These are phyloP conservation scores for Exophiala calicioides DNA, from an alignment of 2,329 filamentous ascomycete genomes.

Conservation along the genomic window DNA sequence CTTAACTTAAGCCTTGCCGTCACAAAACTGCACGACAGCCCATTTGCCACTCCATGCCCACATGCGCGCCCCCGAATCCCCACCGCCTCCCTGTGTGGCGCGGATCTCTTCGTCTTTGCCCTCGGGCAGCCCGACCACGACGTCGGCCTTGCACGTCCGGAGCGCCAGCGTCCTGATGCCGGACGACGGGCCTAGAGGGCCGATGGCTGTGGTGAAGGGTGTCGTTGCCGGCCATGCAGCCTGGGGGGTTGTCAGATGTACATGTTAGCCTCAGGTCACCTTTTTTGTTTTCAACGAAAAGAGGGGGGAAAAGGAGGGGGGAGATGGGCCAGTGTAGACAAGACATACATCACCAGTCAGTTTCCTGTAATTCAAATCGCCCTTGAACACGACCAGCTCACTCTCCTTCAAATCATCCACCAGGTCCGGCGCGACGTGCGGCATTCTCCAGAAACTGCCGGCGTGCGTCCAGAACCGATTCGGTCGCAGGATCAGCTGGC, in stretches of 20 bases:
- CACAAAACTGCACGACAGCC: slow-evolving; percentile 86
- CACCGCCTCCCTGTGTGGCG: slow-evolving; percentile 67
- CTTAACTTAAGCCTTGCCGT: slow-evolving; percentile 57
- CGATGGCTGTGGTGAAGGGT: slow-evolving; percentile 79
- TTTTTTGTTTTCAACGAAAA: not conserved
- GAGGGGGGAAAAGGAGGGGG: not conserved
- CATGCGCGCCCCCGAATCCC: slow-evolving; percentile 68
- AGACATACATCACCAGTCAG: slow-evolving; percentile 77
- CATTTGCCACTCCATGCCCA: slow-evolving; percentile 98
- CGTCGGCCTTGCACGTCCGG: slow-evolving; percentile 94
- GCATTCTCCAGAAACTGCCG: slow-evolving; percentile 87
- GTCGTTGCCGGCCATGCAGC: slow-evolving; percentile 83
- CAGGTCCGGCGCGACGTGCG: slow-evolving; percentile 65
- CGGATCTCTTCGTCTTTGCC: slow-evolving; percentile 82
- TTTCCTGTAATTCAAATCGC: slow-evolving; percentile 95
- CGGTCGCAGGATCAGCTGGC: slow-evolving; percentile 77
- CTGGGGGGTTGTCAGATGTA: slow-evolving; percentile 44
- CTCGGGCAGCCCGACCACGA: slow-evolving; percentile 80
- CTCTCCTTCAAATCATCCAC: slow-evolving; percentile 76
- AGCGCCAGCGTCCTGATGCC: slow-evolving; percentile 83
- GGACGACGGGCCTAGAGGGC: slow-evolving; percentile 74
- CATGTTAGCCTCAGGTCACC: slow-evolving; percentile 2
- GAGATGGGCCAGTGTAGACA: not conserved
- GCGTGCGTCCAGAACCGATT: slow-evolving; percentile 89
- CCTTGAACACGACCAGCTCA: slow-evolving; percentile 94